Conservation (phyloP, 1,139 yeast species). For the Debaryomycetaceae sp. region DNA sequence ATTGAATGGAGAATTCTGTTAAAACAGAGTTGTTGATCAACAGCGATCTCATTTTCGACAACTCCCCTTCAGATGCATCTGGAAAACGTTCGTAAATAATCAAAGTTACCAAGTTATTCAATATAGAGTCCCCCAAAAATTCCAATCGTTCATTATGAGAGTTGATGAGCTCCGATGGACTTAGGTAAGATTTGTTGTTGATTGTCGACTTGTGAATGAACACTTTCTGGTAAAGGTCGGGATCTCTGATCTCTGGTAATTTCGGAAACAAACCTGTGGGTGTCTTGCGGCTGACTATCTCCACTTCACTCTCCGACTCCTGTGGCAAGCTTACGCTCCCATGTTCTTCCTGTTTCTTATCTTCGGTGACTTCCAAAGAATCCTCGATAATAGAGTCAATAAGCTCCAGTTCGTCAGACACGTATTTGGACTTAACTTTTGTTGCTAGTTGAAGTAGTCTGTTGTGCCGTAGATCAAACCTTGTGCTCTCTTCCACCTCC, state of each 20-base stretch:
- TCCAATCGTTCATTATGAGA: constrained; percentile 88
- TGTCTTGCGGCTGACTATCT: neutral
- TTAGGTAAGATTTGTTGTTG: constrained; percentile 54
- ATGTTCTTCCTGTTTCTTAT: neutral
- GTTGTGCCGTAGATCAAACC: constrained; percentile 51
- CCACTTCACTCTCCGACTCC: neutral
- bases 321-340: neutral
- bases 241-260: constrained; percentile 65
- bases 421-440: constrained; percentile 52
- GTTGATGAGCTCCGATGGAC: constrained; percentile 53
- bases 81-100: constrained; percentile 68
- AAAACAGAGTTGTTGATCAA: constrained; percentile 74
- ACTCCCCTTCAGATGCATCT: constrained; percentile 72
- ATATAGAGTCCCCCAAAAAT: constrained; percentile 87
- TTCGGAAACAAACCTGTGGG: constrained; percentile 39
- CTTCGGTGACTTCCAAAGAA: constrained; percentile 3
- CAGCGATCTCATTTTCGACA: constrained; percentile 67
- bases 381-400: constrained; percentile 45
- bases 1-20: constrained; percentile 65
- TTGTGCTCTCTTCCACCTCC: constrained; percentile 32
- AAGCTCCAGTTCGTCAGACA: constrained; percentile 42
- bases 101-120: constrained; percentile 69
- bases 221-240: constrained; percentile 61
- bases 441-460: constrained; percentile 57
- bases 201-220: constrained; percentile 79